Percentiles rank a stretch among this genome's conserved stretches.
Evolutionary conservation across 495 filamentous ascomycete species (phyloP).

Genomic region (Aspergillus conjunctus): DNA sequence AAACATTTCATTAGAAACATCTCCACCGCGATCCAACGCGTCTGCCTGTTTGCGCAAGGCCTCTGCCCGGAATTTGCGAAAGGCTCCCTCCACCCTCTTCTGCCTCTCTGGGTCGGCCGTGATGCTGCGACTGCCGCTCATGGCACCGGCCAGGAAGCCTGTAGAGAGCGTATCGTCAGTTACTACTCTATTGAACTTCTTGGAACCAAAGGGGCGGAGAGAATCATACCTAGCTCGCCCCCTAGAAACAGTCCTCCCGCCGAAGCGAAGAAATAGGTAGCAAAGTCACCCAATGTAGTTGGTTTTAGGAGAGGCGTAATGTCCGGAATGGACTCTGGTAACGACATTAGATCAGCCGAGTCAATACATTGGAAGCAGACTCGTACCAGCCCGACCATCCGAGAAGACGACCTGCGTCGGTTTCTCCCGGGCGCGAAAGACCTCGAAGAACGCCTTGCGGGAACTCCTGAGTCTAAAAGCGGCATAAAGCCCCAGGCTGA

Average conservation of each 20-base stretch:
- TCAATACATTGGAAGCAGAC: neutral
- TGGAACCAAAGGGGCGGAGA: neutral
- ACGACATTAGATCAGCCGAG: neutral
- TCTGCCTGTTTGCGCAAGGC: conserved; percentile 60
- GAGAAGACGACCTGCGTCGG: conserved; percentile 65
- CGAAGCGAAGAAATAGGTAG: conserved; percentile 64
- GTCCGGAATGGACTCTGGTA: conserved; percentile 61
- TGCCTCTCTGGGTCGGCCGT: conserved; percentile 54
- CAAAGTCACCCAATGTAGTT: conserved; percentile 58
- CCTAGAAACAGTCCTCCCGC: conserved; percentile 64
- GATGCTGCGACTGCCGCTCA: conserved; percentile 53
- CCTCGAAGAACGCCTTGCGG: conserved; percentile 58
- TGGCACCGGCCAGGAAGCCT: conserved; percentile 59
- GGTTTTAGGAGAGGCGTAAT: conserved; percentile 59
- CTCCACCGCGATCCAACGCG: conserved; percentile 49
- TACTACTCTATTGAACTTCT: neutral
- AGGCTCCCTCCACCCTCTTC: conserved; percentile 64
- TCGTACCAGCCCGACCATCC: conserved; percentile 57
- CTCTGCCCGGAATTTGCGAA: conserved; percentile 63
- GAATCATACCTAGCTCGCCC: conserved; percentile 55
- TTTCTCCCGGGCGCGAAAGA: conserved; percentile 58
- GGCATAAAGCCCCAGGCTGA: conserved; percentile 59
- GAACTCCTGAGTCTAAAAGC: conserved; percentile 58
- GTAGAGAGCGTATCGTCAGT: conserved; percentile 3
- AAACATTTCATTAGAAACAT: conserved; percentile 33